Base-by-base conservation (phyloP, 441 rosid species). In the Isatis lusitanica region DNA sequence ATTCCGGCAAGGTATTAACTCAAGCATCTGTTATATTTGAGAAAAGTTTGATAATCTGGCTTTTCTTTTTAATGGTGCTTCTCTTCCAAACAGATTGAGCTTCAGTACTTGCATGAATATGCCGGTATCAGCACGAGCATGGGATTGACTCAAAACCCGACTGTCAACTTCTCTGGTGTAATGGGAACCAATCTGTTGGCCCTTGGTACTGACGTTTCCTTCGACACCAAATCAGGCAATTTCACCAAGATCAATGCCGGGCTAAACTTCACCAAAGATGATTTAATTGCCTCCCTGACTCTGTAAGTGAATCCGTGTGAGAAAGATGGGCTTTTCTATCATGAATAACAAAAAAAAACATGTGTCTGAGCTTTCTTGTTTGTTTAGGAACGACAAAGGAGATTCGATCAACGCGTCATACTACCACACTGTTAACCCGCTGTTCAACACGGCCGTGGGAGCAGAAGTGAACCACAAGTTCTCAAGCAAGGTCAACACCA, bases 101-200 rank as follows among this genome's bases (percentile, higher is more conserved):
- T 94, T 66, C 99, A 92, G 67, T 94, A 89, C 83, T 80, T 90
- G 88, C 94, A 90, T 81, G 99, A 94, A 51, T 86, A 83, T 58
- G 90, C 91, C 0, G 98, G 93, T 73, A 82, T 92, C 60, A 88
- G 88, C 85, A 70, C 96, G 5, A 87, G 94, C 67, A 66, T 92
- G 72, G 97, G 91, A 28, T 82, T 94, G 84, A 87, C 98, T n/a
- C 91, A 88, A 21, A 89, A 86, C 75, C 99, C 99, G 1, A 18
- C 79, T 75, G 86, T 92, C 57, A 89, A 92, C 84, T 85, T 90
- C 73, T 84, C 99, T 2, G 92, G 92, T 71, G 96, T 89, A 9
- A 10, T 92, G 55, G 99, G 99, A 31, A 80, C 79, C 53, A 85
- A 84, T 68, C 76, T 62, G 36, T 40, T 83, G 65, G 77, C 97